Base-by-base conservation (phyloP, 768 basidiomycete genomes). In the Xerocomellus dryophilus region DNA sequence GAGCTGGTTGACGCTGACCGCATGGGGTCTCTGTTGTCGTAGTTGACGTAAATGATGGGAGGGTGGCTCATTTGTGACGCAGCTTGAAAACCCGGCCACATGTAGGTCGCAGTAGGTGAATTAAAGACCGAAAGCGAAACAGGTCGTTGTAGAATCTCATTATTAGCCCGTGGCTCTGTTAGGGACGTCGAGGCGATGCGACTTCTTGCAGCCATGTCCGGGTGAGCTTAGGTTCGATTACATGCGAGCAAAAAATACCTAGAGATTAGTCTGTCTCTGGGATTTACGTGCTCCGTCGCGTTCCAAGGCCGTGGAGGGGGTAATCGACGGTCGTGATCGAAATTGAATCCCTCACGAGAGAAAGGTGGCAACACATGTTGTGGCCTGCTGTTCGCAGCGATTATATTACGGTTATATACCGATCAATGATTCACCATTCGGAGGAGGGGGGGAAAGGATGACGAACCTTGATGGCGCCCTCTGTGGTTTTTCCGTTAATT, bases 21-120 rank as follows among this genome's bases (percentile, higher is more conserved):
- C 71, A 58, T 62, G 66, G 64, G 46, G 39, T 64, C 61, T 70
- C 64, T 61, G n/a, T 56, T 61, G 59, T 70, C 61, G 47, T 70
- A 64, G 56, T 70, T 63, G 60, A 74, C 73, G 59, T 76, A 76
- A 58, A 74, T 64, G 48, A 71, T 62, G 27, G 78, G 76, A 46
- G 66, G 68, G 54, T 69, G 62, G 47, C 60, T 63, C 73, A 76
- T 77, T 62, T 75, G 69, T 34, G 76, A 79, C 23, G 75, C 74
- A 57, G 76, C 68, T 59, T 71, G 68, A 55, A 80, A 72, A 52
- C 63, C 69, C n/a, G 76, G 76, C 78, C 78, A 81, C 62, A 72
- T 69, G 64, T 72, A 81, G 43, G 76, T 74, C 55, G 78, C 73
- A 50, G 72, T 76, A 43, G 74, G 70, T 43, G 74, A 71, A 61